phyloP scores from a whole-genome alignment of 805 yeast genomes.

The Priceomyces haplophilus region DNA sequence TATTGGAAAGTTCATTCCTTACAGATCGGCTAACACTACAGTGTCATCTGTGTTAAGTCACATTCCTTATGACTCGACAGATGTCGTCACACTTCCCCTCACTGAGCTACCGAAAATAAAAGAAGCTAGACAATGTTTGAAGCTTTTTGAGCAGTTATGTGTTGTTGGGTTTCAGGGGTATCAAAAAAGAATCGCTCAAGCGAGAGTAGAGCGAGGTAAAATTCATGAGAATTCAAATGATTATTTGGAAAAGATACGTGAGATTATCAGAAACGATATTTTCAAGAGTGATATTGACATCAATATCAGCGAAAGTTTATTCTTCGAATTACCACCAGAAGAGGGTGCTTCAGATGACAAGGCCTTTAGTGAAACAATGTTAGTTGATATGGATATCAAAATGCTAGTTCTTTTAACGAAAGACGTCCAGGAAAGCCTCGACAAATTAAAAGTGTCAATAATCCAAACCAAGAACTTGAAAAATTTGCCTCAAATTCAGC shows the following conservation, averaged over 20 bases:
- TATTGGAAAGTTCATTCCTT: conserved; percentile 26
- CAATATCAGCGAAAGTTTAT: conserved; percentile 16
- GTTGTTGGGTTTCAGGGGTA: conserved; percentile 35
- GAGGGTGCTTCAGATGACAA: conserved; percentile 12
- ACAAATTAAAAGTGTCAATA: conserved; percentile 19
- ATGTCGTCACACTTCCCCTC: conserved; percentile 31
- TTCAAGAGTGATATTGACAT: conserved; percentile 27
- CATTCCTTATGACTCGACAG: conserved; percentile 42
- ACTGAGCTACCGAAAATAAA: conserved; percentile 26
- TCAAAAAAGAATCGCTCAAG: conserved; percentile 30
- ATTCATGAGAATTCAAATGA: conserved; percentile 3
- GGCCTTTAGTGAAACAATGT: conserved; percentile 16
- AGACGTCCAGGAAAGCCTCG: conserved; percentile 26
- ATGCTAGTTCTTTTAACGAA: conserved; percentile 25
- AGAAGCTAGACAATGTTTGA: conserved; percentile 25
- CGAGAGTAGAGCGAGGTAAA: conserved; percentile 20
- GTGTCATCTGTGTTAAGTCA: conserved; percentile 31
- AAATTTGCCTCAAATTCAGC: conserved; percentile 7
- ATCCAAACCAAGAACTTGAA: conserved; percentile 19
- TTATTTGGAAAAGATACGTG: conserved; percentile 18
- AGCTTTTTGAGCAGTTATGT: conserved; percentile 25
- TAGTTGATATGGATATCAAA: conserved; percentile 40
- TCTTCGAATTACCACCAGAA: conserved; percentile 16
- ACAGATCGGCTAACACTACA: conserved; percentile 22
- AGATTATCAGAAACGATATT: conserved; percentile 17